Evolutionary conservation across 176 grass and related monocot genomes (phyloP), one percentile per base, ranked within the genome.

Genomic region (Aegilops sharonensis): DNA sequence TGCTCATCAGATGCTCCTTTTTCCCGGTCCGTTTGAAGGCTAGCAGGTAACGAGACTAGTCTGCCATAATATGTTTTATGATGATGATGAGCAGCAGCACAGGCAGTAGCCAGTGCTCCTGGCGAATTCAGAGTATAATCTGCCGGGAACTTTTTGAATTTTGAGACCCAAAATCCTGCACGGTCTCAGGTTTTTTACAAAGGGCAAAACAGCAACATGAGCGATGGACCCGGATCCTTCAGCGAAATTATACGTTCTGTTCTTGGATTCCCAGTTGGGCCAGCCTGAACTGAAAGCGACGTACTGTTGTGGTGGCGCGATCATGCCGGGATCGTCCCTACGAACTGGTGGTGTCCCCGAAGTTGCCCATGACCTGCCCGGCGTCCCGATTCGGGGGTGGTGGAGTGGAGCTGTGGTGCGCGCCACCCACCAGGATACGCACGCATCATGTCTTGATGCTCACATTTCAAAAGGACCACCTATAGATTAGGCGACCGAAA

Each of bases 31-130:
- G 50, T 72, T 77, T 6, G 72, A 18, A 70, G 60, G 54, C 48
- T 52, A 17, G 48, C 64, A 72, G 75, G 30, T 78, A 18, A 24
- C 45, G 73, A 57, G 72, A 70, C 78, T 81, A 78, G 18, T 9
- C 18, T 47, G 10, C 2, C 34, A 25, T 47, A 37, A 47, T 34
- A 70, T 79, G 64, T 64, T 83, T 50, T n/a, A 9, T 18, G 39
- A 83, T 17, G 45, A 48, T 48, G 47, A 43, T 10, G 31, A 84
- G 9, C 72, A 29, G 52, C 6, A 20, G 48, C 40, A 36, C 27
- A 67, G 68, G 35, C 69, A 13, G 45, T 18, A 25, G 31, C 23
- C 57, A 66, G 65, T 21, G 47, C 3, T 63, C 25, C 5, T 62
- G 23, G 61, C 56, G n/a, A 70, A 12, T 63, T 72, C 62, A 63